phyloP scores from a whole-genome alignment of 352 stramenopile genomes.

The Globisporangium cederbergense region DNA sequence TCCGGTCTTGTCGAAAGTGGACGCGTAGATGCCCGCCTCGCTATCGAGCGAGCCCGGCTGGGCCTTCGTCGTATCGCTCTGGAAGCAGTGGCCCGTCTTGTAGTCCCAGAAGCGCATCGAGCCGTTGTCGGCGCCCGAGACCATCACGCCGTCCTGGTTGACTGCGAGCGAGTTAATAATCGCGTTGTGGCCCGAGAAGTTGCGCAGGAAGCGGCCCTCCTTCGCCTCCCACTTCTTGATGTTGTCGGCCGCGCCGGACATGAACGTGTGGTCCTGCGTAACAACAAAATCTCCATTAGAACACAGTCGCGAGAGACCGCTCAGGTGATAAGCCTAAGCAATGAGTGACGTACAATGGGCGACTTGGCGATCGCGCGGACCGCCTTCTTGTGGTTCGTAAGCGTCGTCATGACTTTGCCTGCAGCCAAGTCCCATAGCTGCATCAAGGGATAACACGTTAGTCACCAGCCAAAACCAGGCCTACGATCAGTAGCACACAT shows the following conservation, averaged over 20 bases:
- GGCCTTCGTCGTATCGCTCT: constrained; percentile 92
- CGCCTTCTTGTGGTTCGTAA: constrained; percentile 99
- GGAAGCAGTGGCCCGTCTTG: constrained; percentile 97
- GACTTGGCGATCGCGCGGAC: constrained; percentile 91
- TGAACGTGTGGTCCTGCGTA: constrained; percentile 94
- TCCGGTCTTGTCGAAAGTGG: constrained; percentile 97
- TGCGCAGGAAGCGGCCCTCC: constrained; percentile 95
- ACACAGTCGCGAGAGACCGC: background rate
- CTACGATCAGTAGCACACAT: background rate
- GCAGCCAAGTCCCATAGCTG: constrained; percentile 97
- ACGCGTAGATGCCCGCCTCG: constrained; percentile 97
- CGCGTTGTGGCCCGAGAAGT: constrained; percentile 96
- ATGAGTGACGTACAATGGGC: constrained; percentile 46
- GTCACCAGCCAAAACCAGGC: background rate
- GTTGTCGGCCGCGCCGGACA: constrained; percentile 96
- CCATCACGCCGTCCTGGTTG: constrained; percentile 97
- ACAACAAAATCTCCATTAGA: background rate
- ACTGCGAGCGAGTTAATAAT: constrained; percentile 98
- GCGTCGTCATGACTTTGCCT: constrained; percentile 96
- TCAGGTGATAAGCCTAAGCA: background rate
- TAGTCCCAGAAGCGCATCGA: constrained; percentile 99
- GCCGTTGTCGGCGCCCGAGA: constrained; percentile 96
- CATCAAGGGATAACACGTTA: background rate
- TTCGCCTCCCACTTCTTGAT: constrained; percentile 99
- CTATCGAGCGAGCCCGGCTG: constrained; percentile 96